These are phyloP conservation scores for Adiantum capillusveneris DNA, from an alignment of 75 land plant species.

Conservation along the genomic window DNA sequence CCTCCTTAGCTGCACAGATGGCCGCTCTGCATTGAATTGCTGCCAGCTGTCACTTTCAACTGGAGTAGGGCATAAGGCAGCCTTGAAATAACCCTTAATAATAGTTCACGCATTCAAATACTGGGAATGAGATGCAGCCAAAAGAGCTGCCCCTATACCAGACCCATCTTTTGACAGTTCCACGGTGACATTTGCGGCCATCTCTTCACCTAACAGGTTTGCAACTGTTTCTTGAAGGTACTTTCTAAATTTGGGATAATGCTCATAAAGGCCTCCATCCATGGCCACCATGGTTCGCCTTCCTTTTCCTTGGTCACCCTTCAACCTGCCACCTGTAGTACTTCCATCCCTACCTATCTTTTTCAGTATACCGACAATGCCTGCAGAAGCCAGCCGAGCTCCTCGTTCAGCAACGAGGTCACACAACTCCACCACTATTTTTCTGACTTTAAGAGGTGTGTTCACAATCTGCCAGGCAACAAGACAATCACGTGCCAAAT, in stretches of 20 bases:
- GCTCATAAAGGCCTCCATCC: constrained; percentile 80
- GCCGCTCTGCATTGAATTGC: no score
- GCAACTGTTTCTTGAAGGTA: constrained; percentile 53
- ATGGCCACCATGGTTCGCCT: constrained; percentile 73
- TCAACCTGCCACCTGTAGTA: not conserved
- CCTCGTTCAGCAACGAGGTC: constrained; percentile 59
- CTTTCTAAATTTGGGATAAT: constrained; percentile 57
- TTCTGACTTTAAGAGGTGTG: constrained; percentile 35
- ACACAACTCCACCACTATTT: constrained; percentile 49
- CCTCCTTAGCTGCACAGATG: no score
- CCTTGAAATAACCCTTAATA: no score
- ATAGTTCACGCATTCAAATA: constrained; percentile 12
- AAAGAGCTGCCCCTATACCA: constrained; percentile 76
- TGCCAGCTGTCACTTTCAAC: no score
- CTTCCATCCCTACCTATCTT: constrained; percentile 59
- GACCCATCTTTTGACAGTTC: constrained; percentile 80
- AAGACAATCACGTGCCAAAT: not conserved
- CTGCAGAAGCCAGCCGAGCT: constrained; percentile 72
- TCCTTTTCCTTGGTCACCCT: constrained; percentile 24
- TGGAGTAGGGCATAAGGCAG: no score
- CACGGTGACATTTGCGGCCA: constrained; percentile 44
- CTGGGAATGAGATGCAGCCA: constrained; percentile 75
- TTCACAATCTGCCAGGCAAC: constrained; percentile 22
- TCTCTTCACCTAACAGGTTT: constrained; percentile 53
- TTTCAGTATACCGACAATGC: constrained; percentile 67